Conservation (phyloP, 163 green algal species). For the Scenedesmus sp. region DNA sequence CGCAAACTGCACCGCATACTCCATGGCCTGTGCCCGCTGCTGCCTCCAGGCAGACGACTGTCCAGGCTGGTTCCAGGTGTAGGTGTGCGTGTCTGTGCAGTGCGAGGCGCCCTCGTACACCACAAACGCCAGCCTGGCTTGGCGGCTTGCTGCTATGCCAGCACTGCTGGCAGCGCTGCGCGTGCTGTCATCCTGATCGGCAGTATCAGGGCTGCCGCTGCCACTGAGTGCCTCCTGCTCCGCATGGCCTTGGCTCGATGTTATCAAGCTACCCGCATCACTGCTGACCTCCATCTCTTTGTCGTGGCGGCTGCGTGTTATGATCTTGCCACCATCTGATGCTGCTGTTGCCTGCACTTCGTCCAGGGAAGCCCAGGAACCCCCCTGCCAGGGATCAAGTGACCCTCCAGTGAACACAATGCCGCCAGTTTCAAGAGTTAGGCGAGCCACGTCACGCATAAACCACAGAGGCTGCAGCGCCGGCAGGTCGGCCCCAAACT, state of each 20-base stretch:
- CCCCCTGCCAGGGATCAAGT: conserved; percentile 16
- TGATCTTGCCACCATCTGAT: neutral
- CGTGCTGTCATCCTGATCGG: too few species aligned
- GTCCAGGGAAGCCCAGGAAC: neutral
- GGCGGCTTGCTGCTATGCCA: too few species aligned
- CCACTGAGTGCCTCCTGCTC: too few species aligned
- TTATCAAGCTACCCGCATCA: too few species aligned
- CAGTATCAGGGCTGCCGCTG: neutral
- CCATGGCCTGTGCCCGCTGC: conserved; percentile 34
- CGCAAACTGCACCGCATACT: conserved; percentile 19
- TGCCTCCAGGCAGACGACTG: neutral
- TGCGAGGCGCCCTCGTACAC: conserved; percentile 27
- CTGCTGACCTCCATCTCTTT: too few species aligned
- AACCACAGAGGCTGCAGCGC: neutral
- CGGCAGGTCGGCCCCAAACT: neutral
- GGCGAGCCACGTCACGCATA: neutral
- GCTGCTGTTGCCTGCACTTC: neutral
- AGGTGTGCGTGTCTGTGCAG: conserved; percentile 43
- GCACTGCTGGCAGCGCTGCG: too few species aligned
- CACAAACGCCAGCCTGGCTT: conserved; percentile 21
- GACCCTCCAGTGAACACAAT: conserved; percentile 39
- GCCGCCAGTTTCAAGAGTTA: neutral
- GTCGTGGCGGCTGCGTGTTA: too few species aligned
- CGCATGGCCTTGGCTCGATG: too few species aligned
- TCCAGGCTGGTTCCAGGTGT: neutral